Evolutionary conservation across 2,329 filamentous ascomycete genomes (phyloP).

Genomic region (Diaporthe destruens): DNA sequence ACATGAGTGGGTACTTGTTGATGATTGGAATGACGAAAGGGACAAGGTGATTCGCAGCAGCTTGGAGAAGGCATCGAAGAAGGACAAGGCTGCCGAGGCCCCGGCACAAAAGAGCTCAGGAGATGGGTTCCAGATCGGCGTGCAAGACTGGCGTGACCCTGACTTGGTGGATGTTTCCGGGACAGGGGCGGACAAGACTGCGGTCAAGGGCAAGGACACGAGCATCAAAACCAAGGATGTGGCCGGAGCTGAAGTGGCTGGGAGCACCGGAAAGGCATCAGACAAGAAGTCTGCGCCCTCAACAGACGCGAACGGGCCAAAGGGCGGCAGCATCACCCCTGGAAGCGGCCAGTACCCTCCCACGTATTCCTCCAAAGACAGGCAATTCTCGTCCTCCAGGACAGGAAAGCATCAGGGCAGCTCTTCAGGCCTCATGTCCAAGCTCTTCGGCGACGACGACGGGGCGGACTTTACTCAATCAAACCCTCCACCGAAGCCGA

Average conservation of each 20-base stretch:
- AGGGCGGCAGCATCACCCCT: constrained; percentile 77
- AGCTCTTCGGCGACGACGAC: constrained; percentile 62
- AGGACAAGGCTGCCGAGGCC: constrained; percentile 44
- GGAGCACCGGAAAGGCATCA: constrained; percentile 46
- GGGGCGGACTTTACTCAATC: constrained; percentile 49
- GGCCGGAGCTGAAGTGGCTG: constrained; percentile 37
- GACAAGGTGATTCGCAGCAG: constrained; percentile 46
- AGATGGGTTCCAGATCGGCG: constrained; percentile 83
- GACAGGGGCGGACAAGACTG: constrained; percentile 49
- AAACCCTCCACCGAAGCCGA: constrained; percentile 48
- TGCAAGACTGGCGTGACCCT: constrained; percentile 88
- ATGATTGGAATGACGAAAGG: constrained; percentile 62
- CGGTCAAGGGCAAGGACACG: constrained; percentile 29
- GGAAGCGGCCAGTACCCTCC: constrained; percentile 77
- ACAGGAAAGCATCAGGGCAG: constrained; percentile 47
- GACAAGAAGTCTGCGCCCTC: constrained; percentile 31
- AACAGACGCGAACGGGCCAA: constrained; percentile 56
- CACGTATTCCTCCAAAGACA: constrained; percentile 52
- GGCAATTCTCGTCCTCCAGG: constrained; percentile 23
- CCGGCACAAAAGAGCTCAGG: constrained; percentile 47
- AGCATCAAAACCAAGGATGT: constrained; percentile 21
- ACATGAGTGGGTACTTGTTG: constrained; percentile 78
- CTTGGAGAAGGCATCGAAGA: constrained; percentile 54
- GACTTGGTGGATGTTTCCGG: constrained; percentile 69
- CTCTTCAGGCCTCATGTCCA: constrained; percentile 58